Conservation (phyloP, 139 green algal species). For the Spirogloea muscicola region DNA sequence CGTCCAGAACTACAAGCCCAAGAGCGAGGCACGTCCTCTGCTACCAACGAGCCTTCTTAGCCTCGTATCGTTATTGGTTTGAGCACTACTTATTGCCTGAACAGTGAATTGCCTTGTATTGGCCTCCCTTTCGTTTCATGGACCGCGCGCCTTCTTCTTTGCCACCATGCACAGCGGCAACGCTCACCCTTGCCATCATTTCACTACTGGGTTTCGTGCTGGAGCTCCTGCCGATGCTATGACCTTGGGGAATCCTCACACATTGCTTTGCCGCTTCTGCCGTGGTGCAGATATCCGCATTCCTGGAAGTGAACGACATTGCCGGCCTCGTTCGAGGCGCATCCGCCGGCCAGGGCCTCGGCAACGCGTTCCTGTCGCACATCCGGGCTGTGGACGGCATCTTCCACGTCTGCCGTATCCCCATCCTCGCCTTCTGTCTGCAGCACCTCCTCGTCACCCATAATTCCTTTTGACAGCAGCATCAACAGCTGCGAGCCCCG, state of each 20-base stretch:
- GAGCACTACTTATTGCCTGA: no score
- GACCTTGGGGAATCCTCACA: no score
- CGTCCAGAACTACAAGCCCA: conserved; percentile 60
- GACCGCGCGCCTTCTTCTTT: no score
- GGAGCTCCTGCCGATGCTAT: no score
- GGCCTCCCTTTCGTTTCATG: no score
- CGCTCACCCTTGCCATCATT: no score
- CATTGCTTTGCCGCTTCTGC: neutral
- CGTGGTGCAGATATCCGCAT: conserved; percentile 75
- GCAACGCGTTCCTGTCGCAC: conserved; percentile 96
- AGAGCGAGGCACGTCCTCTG: conserved; percentile 47
- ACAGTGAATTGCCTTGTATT: no score
- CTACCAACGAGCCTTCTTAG: no score
- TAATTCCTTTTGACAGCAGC: conserved; percentile 1
- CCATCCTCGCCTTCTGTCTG: neutral
- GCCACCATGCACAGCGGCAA: no score
- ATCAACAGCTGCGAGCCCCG: no score
- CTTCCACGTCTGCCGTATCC: conserved; percentile 81
- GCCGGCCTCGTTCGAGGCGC: conserved; percentile 89
- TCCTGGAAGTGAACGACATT: conserved; percentile 95
- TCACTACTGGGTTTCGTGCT: no score
- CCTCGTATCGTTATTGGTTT: no score
- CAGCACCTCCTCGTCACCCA: neutral
- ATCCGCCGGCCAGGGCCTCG: conserved; percentile 83
- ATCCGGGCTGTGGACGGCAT: conserved; percentile 96